Evolutionary conservation across 345 rosid species (phyloP), one percentile per base, ranked within the genome.

Genomic region (Euphorbia peplus): DNA sequence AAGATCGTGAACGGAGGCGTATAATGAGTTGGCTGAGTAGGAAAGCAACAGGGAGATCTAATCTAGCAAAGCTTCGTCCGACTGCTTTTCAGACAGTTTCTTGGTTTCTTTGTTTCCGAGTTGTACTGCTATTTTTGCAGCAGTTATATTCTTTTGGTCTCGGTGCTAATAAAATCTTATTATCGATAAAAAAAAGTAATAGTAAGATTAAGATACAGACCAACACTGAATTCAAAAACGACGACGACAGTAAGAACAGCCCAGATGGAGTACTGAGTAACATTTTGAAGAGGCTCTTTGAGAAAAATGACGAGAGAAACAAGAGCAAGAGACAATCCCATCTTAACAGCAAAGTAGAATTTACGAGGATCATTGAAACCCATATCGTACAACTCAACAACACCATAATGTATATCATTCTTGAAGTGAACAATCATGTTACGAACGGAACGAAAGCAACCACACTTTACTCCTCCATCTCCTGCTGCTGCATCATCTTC

Each of bases 241-340:
- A 90, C 96, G 13, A 92, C 91, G 10, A 90, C 95, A 0, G 96
- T 92, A 19, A 92, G 90, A 68, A 90, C 81, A 7, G 95, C 95
- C 98, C 98, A 92, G 55, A 92, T 84, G 60, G 87, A 80, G 79
- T 79, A 90, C 74, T 88, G 88, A 69, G 79, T 79, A 15, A 69
- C 81, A 2, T 75, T 53, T 37, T 68, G 63, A 5, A 90, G 73
- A 4, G 85, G 81, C 51, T 83, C 89, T 70, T 79, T 91, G 28
- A 89, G 75, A 72, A 91, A 85, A 10, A 92, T 82, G 1, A 83
- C 77, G 1, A 90, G 51, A 3, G 95, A 88, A 44, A 80, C 76
- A 10, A 86, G 53, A 0, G 90, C 78, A 0, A 92, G 79, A 22
- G 96, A 70, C 56, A 87, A 16, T 2, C 95, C 98, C 96, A 92